Base-by-base conservation (phyloP, 73 alveolate genomes). In the Blepharisma japonicum region DNA sequence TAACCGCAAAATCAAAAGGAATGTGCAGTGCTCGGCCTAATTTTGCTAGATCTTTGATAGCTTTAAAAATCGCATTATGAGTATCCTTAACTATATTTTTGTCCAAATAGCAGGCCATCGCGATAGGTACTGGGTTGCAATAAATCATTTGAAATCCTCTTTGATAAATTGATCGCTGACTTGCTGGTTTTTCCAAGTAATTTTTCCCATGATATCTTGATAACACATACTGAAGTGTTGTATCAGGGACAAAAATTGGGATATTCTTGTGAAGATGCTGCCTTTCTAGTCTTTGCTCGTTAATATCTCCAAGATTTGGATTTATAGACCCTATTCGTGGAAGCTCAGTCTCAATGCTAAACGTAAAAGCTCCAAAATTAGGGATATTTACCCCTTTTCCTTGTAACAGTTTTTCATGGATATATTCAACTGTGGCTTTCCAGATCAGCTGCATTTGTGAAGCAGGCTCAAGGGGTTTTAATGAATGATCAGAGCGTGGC, bases 121-220 rank as follows among this genome's bases (percentile, higher is more conserved):
- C 94, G 55, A 92, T 86, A 14, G 98, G 98, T 55, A 86, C 91
- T 6, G 98, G 96, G 80, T 92, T 92, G 80, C 94, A 89, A 82
- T 92, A 92, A 71, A 89, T 86, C 96, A 89, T 89, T 45, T 87
- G 71, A 78, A 89, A 86, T 6, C 98, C 98, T 81, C 89, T 92
- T 81, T 92, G 90, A 89, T 77, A 92, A 68, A 92, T 89, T 6
- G 94, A 83, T 45, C 83, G 71, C 77, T 91, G 93, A 38, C 89
- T 68, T 55, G 80, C 84, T 6, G 97, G 93, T 68, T 86, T 87
- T 8, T 72, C 82, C 23, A 91, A 78, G 56, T 88, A 87, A 78
- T 91, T 95, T 71, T 89, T 91, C 66, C 91, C 91, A 18, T 80
- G 89, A 74, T 86, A 89, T 55, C 94, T 78, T 21, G 83, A 68